phyloP scores from a whole-genome alignment of 2,329 filamentous ascomycete genomes.

The Xylariaceae sp. region DNA sequence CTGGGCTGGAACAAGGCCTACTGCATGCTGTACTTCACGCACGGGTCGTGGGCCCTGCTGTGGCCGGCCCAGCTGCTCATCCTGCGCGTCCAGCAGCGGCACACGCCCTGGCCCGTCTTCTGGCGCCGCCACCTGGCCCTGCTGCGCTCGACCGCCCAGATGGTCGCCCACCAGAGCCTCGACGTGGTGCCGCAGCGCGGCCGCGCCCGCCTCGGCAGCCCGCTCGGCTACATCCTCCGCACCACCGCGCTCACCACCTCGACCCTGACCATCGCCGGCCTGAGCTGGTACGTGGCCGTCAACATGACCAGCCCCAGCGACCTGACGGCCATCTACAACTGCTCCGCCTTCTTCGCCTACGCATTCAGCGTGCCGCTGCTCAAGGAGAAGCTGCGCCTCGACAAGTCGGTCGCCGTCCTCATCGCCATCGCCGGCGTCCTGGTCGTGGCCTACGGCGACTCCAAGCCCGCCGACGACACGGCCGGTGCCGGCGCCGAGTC shows the following conservation, averaged over 20 bases:
- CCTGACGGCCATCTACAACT: conserved; percentile 97
- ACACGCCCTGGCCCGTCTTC: conserved; percentile 74
- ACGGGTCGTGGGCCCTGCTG: conserved; percentile 85
- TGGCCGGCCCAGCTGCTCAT: conserved; percentile 81
- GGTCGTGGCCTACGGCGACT: conserved; percentile 90
- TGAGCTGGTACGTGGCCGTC: conserved; percentile 94
- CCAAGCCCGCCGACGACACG: conserved; percentile 41
- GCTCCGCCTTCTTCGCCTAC: conserved; percentile 97
- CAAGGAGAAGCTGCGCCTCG: conserved; percentile 71
- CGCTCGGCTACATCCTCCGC: conserved; percentile 62
- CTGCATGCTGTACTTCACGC: conserved; percentile 97
- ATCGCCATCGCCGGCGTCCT: conserved; percentile 86
- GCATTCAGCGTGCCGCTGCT: conserved; percentile 89
- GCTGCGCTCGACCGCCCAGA: conserved; percentile 54
- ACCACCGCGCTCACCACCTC: conserved; percentile 78
- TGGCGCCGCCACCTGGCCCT: conserved; percentile 59
- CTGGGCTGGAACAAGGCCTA: conserved; percentile 97
- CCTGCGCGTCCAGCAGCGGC: conserved; percentile 70
- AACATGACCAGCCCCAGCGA: conserved; percentile 89
- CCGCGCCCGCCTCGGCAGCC: too few species aligned
- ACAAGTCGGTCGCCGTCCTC: conserved; percentile 79
- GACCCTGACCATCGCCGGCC: conserved; percentile 80
- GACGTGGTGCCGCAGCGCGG: conserved; percentile 43
- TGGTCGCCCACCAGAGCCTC: conserved; percentile 76
- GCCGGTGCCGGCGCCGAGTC: conserved; percentile 32